These are phyloP conservation scores for Phaeosphaeriaceae sp. DNA, from an alignment of 2,329 filamentous ascomycete species.

Conservation along the genomic window DNA sequence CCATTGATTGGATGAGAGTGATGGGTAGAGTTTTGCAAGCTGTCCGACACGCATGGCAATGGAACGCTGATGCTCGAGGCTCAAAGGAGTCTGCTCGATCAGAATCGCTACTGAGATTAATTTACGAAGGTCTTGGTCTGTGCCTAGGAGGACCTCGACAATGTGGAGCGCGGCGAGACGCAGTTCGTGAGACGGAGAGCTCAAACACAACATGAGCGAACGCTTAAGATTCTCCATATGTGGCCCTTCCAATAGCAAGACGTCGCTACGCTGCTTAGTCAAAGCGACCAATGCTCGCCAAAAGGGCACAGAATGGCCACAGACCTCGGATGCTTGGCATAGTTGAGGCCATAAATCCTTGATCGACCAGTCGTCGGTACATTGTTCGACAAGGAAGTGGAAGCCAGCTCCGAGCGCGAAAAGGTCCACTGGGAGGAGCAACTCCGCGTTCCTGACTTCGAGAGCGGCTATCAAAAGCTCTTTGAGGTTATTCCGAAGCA, in stretches of 20 bases:
- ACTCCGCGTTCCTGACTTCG: not conserved
- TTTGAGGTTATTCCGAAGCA: slow-evolving; percentile 31
- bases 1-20: slow-evolving; percentile 68
- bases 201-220: slow-evolving; percentile 76
- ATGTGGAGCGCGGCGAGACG: slow-evolving; percentile 77
- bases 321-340: slow-evolving; percentile 70
- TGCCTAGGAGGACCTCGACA: slow-evolving; percentile 66
- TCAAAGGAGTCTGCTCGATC: slow-evolving; percentile 81
- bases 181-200: slow-evolving; percentile 76
- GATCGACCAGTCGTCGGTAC: slow-evolving; percentile 60
- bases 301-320: slow-evolving; percentile 60
- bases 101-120: slow-evolving; percentile 73
- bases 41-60: slow-evolving; percentile 88
- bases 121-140: slow-evolving; percentile 59
- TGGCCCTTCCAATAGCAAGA: slow-evolving; percentile 56
- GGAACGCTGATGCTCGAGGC: slow-evolving; percentile 75
- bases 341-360: slow-evolving; percentile 69
- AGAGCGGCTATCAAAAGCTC: slow-evolving; percentile 29
- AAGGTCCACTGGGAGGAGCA: slow-evolving; percentile 35
- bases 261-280: slow-evolving; percentile 71
- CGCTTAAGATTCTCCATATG: slow-evolving; percentile 69
- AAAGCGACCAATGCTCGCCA: slow-evolving; percentile 55
- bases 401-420: slow-evolving; percentile 81
- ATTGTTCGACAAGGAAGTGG: slow-evolving; percentile 71
- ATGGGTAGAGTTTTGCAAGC: slow-evolving; percentile 70